Base-by-base conservation (phyloP, 192 early-diverging fungal species). In the Coemansia aciculifera region DNA sequence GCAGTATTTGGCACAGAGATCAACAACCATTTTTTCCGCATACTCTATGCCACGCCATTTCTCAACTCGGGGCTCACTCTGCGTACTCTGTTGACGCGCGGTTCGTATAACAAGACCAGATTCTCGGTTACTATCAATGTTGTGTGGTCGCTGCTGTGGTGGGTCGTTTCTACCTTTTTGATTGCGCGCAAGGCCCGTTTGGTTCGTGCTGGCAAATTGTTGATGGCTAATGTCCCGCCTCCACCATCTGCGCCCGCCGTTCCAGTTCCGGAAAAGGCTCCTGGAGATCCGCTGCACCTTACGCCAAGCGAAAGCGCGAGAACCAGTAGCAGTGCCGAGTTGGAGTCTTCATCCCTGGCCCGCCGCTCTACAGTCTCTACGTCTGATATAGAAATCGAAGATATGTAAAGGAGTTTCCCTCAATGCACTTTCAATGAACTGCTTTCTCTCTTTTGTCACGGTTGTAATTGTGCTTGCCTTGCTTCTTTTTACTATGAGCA, bases 1-100 rank as follows among this genome's bases (percentile, higher is more conserved):
- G 77, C 76, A 5, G 60, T 83, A 12, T 83, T 78, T 61, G 81
- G 81, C 2, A 19, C 76, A 15, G 81, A 83, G 63, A 59, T 83
- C 29, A 83, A 78, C 70, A 75, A 67, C 54, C 72, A 72, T 60
- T 83, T 83, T 61, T 83, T 83, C 77, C 73, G 76, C 21, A 75
- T 78, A 44, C 39, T 32, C 21, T 78, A 75, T n/a, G 81, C 81
- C 5, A 48, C 69, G 48, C 81, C 81, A 15, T 83, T 83, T 32
- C 43, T 67, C 43, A 69, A 48, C 49, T 60, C 77, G 1, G 75
- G 76, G 0, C 31, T 83, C 11, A 68, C 65, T 31, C 59, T 78
- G 52, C 66, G 81, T 15, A 75, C 72, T 1, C 24, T 83, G 62
- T 49, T 83, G 59, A 78, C 77, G 1, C 11, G 60, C 36, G 75